Evolutionary conservation across 208 protist genomes (phyloP).

Genomic region (Acanthamoeba rhysodes): DNA sequence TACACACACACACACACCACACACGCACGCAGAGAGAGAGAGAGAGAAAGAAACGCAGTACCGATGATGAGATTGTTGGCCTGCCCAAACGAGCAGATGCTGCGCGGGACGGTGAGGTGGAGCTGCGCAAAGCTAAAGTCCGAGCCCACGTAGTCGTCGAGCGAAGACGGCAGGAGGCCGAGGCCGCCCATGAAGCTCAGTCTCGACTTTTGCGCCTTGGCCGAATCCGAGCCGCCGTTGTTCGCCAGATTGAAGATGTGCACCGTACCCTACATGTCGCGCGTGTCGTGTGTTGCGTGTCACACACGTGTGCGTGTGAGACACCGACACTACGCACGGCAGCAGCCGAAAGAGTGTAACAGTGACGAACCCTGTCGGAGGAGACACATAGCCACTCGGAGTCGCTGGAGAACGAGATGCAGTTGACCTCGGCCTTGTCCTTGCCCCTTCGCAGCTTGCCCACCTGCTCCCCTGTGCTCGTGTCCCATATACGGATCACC

Average conservation of each 20-base stretch:
- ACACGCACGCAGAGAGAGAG: neutral
- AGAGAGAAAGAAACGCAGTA: neutral
- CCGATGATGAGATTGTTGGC: slow-evolving; percentile 45
- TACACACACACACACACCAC: neutral
- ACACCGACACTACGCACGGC: too few relatives aligned
- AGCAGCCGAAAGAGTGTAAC: neutral
- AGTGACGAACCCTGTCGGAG: slow-evolving; percentile 81
- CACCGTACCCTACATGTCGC: slow-evolving; percentile 90
- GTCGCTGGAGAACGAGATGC: slow-evolving; percentile 88
- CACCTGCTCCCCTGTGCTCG: slow-evolving; percentile 87
- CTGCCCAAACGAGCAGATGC: slow-evolving; percentile 69
- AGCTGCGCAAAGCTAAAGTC: slow-evolving; percentile 75
- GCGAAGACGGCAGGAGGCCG: slow-evolving; percentile 19
- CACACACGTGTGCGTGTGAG: too few relatives aligned
- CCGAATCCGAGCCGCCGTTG: neutral
- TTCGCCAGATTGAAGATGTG: slow-evolving; percentile 94
- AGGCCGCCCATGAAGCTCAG: slow-evolving; percentile 63
- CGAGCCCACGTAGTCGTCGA: slow-evolving; percentile 63
- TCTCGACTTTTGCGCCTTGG: slow-evolving; percentile 56
- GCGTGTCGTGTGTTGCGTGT: too few relatives aligned
- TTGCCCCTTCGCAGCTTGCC: slow-evolving; percentile 92
- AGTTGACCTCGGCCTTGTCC: slow-evolving; percentile 89
- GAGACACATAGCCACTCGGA: slow-evolving; percentile 88
- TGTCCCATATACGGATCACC: slow-evolving; percentile 94
- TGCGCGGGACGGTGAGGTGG: slow-evolving; percentile 22